Evolutionary conservation across 208 protist species (phyloP).

Genomic region (Novymonas esmeraldas): DNA sequence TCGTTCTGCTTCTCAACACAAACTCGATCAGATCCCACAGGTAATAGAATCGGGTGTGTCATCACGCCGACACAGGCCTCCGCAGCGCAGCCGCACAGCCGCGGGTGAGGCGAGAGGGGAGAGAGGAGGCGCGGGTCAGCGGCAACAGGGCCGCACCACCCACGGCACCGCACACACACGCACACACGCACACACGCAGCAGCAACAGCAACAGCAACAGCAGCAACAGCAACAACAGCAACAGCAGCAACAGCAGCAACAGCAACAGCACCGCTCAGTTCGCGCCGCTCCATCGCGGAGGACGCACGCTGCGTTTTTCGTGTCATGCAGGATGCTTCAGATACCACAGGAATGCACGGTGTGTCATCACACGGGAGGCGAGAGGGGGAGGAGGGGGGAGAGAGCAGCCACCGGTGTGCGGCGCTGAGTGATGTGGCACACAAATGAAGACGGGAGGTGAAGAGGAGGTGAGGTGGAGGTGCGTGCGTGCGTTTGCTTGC

Average conservation of each 20-base stretch:
- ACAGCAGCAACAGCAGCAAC: neutral
- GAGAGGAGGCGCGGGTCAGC: neutral
- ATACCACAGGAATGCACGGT: conserved; percentile 83
- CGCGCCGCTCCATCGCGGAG: conserved; percentile 21
- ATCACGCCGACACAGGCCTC: conserved; percentile 13
- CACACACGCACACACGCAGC: conserved; percentile 1
- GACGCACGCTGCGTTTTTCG: conserved; percentile 61
- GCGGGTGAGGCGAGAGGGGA: neutral
- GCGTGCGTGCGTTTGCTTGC: too few relatives aligned
- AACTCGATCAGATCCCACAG: conserved; percentile 46
- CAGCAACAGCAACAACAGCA: too few relatives aligned
- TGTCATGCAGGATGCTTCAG: conserved; percentile 42
- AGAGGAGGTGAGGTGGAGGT: neutral
- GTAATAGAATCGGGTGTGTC: conserved; percentile 41
- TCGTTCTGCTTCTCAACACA: conserved; percentile 33
- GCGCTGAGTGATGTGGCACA: too few relatives aligned
- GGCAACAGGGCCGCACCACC: neutral
- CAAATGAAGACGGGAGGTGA: neutral
- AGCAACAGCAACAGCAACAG: neutral
- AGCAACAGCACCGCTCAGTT: conserved; percentile 13
- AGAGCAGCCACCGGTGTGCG: neutral
- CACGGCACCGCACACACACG: neutral
- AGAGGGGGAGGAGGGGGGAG: neutral
- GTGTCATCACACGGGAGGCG: conserved; percentile 25
- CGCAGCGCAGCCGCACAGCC: neutral